Percentiles rank a stretch among this genome's conserved stretches.
Conservation (phyloP, 305 asterid species). For the Rubia occidens region DNA sequence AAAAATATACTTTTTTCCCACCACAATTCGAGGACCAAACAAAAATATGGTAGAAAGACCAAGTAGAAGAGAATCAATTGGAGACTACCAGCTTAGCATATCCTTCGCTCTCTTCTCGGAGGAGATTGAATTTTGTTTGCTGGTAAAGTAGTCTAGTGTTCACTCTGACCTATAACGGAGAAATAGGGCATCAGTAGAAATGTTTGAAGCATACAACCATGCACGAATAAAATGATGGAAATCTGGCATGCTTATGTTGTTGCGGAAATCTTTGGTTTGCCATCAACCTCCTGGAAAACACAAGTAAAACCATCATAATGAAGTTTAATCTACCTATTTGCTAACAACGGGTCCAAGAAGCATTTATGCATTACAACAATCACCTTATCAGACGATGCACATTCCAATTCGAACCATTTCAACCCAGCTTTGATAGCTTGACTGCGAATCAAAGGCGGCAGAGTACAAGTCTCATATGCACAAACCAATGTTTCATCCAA, state of each 20-base stretch:
- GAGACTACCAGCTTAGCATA: constrained; percentile 87
- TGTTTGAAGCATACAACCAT: not conserved
- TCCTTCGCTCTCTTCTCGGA: constrained; percentile 98
- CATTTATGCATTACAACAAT: too few species aligned
- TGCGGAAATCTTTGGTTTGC: constrained; percentile 61
- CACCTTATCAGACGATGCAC: too few species aligned
- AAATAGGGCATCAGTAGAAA: constrained; percentile 12
- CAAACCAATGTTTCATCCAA: constrained; percentile 33
- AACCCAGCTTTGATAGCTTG: too few species aligned
- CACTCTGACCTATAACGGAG: constrained; percentile 73
- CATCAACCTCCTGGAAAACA: too few species aligned
- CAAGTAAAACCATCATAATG: too few species aligned
- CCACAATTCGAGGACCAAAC: not conserved
- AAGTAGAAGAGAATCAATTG: constrained; percentile 1
- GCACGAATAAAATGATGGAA: not conserved
- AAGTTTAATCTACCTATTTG: too few species aligned
- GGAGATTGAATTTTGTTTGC: constrained; percentile 94
- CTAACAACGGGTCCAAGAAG: too few species aligned
- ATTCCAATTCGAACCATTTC: too few species aligned
- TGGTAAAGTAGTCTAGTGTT: constrained; percentile 98
- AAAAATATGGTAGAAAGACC: not conserved
- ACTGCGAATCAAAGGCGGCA: too few species aligned
- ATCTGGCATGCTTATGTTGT: not conserved
- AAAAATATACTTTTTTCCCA: not conserved
- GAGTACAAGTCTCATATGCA: too few species aligned